A percentile compares a stretch with the other conserved stretches of the same genome.
Evolutionary conservation across 2,329 filamentous ascomycete genomes (phyloP).

Genomic region (Aureobasidium uvarum): DNA sequence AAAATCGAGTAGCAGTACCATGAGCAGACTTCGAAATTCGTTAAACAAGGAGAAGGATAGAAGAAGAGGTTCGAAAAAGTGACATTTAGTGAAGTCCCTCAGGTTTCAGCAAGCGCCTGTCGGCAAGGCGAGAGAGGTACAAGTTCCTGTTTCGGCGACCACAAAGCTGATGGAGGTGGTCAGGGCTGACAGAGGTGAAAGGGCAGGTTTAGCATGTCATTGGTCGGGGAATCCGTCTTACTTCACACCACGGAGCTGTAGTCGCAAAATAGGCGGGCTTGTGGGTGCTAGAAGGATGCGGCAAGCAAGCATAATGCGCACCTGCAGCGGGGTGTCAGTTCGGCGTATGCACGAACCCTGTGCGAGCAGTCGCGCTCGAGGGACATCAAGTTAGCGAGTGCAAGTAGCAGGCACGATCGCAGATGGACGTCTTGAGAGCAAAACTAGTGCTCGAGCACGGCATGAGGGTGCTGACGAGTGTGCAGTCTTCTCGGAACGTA

Average conservation of each 20-base stretch:
- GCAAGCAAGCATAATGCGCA: not conserved
- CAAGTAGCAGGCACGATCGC: not conserved
- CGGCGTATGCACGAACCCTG: constrained; percentile 15
- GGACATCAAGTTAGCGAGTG: not conserved
- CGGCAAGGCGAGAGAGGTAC: constrained; percentile 8
- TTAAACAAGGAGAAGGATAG: not conserved
- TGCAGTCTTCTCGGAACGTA: not conserved
- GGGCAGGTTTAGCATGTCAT: constrained; percentile 2
- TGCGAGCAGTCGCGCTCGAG: constrained; percentile 7
- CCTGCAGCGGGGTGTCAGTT: constrained; percentile 4
- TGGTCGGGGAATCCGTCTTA: constrained; percentile 22
- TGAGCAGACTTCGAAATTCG: not conserved
- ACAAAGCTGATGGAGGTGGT: constrained; percentile 17
- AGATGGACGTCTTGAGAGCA: not conserved
- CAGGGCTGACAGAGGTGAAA: constrained; percentile 18
- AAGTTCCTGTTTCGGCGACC: constrained; percentile 5
- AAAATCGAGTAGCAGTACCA: not conserved
- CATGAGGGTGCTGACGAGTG: constrained; percentile 14
- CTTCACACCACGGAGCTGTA: constrained; percentile 20
- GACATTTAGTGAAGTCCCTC: not conserved
- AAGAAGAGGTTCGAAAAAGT: not conserved
- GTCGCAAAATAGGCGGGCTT: constrained; percentile 9
- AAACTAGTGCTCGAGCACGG: not conserved
- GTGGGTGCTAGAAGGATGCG: constrained; percentile 2
- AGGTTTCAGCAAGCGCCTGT: constrained; percentile 24